phyloP scores from a whole-genome alignment of 805 yeast genomes.

The Metschnikowia cerradonensis region DNA sequence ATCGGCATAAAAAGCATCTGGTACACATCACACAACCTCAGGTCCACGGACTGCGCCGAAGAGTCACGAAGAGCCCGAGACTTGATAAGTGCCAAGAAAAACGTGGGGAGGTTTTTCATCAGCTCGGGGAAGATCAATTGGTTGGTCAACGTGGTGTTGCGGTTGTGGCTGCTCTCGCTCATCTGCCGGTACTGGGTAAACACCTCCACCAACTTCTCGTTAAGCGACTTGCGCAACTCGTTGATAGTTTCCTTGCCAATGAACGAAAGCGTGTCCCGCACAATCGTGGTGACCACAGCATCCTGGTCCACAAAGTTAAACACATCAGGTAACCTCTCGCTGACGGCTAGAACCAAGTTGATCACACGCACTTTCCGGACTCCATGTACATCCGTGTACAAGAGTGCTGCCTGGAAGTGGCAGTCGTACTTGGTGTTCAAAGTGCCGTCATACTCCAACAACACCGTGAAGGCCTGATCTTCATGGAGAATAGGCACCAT shows the following conservation, averaged over 20 bases:
- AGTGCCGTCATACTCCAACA: conserved; percentile 74
- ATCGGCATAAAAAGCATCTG: conserved; percentile 51
- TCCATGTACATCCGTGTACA: conserved; percentile 79
- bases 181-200: conserved; percentile 51
- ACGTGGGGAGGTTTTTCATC: conserved; percentile 65
- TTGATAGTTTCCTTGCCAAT: conserved; percentile 36
- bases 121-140: conserved; percentile 82
- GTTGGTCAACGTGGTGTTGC: conserved; percentile 36
- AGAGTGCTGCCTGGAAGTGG: conserved; percentile 85
- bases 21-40: conserved; percentile 53
- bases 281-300: conserved; percentile 36
- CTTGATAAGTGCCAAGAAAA: conserved; percentile 66
- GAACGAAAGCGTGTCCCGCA: conserved; percentile 39
- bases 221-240: conserved; percentile 38
- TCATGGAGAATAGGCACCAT: conserved; percentile 59
- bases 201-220: conserved; percentile 40
- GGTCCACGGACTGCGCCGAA: conserved; percentile 53
- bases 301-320: conserved; percentile 75
- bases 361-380: conserved; percentile 80
- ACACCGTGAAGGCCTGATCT: conserved; percentile 64
- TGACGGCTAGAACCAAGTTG: conserved; percentile 76
- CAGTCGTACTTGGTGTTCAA: conserved; percentile 68
- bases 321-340: conserved; percentile 67
- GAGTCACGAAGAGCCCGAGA: conserved; percentile 54
- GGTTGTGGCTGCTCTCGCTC: conserved; percentile 36